These are phyloP conservation scores for Catunica adiposa DNA, from an alignment of 2,329 filamentous ascomycete genomes.

Conservation along the genomic window DNA sequence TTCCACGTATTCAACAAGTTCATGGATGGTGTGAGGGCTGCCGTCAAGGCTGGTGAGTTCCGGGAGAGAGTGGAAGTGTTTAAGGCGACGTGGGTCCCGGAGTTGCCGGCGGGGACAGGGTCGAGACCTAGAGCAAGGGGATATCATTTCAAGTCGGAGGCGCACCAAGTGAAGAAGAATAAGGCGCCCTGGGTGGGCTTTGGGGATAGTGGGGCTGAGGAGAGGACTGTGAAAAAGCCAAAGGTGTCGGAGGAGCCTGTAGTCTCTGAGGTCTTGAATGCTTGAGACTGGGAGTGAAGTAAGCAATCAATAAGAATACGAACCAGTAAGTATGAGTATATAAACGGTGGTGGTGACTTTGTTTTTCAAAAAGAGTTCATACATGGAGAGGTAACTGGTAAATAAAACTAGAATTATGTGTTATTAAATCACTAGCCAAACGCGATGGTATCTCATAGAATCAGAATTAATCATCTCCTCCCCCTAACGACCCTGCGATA, in stretches of 20 bases:
- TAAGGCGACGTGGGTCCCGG: constrained; percentile 31
- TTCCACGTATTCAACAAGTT: constrained; percentile 56
- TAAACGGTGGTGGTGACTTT: too few relatives aligned
- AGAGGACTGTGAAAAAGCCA: constrained; percentile 10
- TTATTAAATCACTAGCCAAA: too few relatives aligned
- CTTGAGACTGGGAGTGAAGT: too few relatives aligned
- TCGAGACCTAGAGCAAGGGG: constrained; percentile 64
- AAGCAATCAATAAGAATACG: too few relatives aligned
- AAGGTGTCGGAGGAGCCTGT: constrained; percentile 1
- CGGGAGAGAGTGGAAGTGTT: constrained; percentile 22
- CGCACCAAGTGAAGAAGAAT: constrained; percentile 50
- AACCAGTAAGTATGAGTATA: too few relatives aligned
- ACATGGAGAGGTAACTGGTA: too few relatives aligned
- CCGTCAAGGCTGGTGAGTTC: constrained; percentile 48
- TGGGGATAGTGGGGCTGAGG: not conserved
- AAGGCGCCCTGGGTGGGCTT: constrained; percentile 44
- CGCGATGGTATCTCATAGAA: too few relatives aligned
- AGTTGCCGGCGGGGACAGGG: constrained; percentile 58
- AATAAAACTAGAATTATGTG: too few relatives aligned
- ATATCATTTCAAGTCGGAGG: constrained; percentile 63
- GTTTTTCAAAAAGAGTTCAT: too few relatives aligned
- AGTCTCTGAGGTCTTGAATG: too few relatives aligned
- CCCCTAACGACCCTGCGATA: not conserved
- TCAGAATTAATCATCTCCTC: not conserved
- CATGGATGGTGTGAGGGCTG: constrained; percentile 51